Evolutionary conservation across 495 filamentous ascomycete species (phyloP).

Genomic region (Podospora conica): DNA sequence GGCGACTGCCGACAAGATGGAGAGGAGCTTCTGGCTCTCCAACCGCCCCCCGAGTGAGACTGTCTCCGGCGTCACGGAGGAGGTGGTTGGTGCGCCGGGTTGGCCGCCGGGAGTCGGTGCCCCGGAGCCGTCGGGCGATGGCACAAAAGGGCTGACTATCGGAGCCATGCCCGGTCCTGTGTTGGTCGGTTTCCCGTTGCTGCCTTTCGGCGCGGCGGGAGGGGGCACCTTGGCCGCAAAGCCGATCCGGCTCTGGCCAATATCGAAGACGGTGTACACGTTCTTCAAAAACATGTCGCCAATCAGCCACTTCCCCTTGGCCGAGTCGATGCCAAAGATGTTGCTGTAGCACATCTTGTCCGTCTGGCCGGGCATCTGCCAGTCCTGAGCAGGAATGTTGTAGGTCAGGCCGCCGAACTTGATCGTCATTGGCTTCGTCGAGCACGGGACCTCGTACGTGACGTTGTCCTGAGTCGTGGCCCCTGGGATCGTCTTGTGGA

Average conservation of each 20-base stretch:
- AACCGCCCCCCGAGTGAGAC: constrained; percentile 17
- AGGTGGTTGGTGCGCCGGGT: background rate
- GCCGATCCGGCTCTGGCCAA: constrained; percentile 50
- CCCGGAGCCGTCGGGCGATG: constrained; percentile 10
- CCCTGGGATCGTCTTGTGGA: constrained; percentile 62
- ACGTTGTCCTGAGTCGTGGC: constrained; percentile 40
- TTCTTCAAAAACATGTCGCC: constrained; percentile 86
- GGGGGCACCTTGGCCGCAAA: constrained; percentile 33
- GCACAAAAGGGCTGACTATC: background rate
- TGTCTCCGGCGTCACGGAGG: constrained; percentile 7
- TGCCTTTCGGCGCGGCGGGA: constrained; percentile 7
- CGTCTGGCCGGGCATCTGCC: constrained; percentile 47
- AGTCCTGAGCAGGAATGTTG: constrained; percentile 61
- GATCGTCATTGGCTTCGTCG: constrained; percentile 39
- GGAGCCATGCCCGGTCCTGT: background rate
- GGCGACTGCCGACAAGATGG: constrained; percentile 15
- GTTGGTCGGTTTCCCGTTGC: background rate
- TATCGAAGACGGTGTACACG: constrained; percentile 82
- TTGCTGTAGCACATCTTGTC: constrained; percentile 56
- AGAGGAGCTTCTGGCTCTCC: constrained; percentile 9
- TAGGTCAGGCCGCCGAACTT: constrained; percentile 50
- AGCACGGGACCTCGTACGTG: constrained; percentile 65
- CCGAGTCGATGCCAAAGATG: constrained; percentile 48
- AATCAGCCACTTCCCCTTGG: constrained; percentile 57
- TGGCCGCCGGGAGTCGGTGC: constrained; percentile 10